phyloP scores from a whole-genome alignment of 345 rosid genomes.

The Conringia planisiliqua region DNA sequence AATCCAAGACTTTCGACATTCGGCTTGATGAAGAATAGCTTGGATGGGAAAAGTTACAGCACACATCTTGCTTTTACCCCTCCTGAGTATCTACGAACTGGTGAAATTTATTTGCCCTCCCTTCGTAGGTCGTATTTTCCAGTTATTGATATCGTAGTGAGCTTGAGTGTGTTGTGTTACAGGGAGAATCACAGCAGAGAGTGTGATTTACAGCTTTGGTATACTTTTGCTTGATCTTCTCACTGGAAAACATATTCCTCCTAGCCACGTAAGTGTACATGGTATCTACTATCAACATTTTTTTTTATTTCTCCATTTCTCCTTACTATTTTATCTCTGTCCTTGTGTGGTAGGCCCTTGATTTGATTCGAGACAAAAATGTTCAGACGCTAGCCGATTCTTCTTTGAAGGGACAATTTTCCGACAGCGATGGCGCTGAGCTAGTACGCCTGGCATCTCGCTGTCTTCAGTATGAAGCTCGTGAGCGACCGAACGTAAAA shows the following conservation, averaged over 20 bases:
- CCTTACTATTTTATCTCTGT: not conserved
- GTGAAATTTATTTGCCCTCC: conserved; percentile 29
- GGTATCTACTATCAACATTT: not conserved
- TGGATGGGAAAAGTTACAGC: conserved; percentile 76
- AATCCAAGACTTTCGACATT: conserved; percentile 89
- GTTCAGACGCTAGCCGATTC: conserved; percentile 83
- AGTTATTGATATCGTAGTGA: not conserved
- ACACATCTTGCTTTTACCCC: conserved; percentile 92
- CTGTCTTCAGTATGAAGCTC: conserved; percentile 80
- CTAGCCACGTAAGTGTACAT: conserved; percentile 70
- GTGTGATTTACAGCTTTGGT: conserved; percentile 90
- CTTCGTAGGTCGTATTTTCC: not conserved
- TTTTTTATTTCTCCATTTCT: not conserved
- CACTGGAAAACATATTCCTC: conserved; percentile 96
- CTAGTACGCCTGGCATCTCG: conserved; percentile 75
- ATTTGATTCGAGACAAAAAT: conserved; percentile 80
- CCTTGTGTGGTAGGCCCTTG: conserved; percentile 64
- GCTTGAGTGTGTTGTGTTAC: conserved; percentile 18
- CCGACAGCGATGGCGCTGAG: conserved; percentile 68
- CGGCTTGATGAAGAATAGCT: conserved; percentile 89
- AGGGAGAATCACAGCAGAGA: conserved; percentile 84
- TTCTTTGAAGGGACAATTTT: conserved; percentile 79
- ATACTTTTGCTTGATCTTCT: conserved; percentile 89
- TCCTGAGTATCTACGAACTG: conserved; percentile 86
- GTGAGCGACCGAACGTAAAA: conserved; percentile 76